phyloP scores from a whole-genome alignment of 805 yeast species.

The Candida tallmaniae region DNA sequence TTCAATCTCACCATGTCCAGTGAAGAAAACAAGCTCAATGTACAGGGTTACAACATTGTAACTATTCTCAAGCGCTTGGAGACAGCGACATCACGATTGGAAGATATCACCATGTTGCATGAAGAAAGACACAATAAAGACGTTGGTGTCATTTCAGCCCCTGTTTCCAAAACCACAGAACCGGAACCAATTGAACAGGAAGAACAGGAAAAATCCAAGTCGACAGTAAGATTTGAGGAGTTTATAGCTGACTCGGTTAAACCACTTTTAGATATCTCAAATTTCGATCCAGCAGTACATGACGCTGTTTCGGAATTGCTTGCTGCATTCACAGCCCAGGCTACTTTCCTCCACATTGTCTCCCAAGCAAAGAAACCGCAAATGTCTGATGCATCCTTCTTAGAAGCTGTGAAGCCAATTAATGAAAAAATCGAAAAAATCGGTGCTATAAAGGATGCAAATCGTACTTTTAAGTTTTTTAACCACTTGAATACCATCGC shows the following conservation, averaged over 20 bases:
- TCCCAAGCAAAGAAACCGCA: constrained; percentile 63
- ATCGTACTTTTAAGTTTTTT: constrained; percentile 60
- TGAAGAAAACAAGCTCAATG: constrained; percentile 45
- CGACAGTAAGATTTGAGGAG: constrained; percentile 49
- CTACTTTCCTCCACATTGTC: constrained; percentile 56
- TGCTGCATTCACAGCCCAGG: constrained; percentile 56
- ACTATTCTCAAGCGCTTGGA: constrained; percentile 73
- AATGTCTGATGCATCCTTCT: constrained; percentile 47
- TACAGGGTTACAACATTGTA: constrained; percentile 83
- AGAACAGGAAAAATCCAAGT: constrained; percentile 28
- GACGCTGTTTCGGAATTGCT: constrained; percentile 49
- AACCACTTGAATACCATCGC: constrained; percentile 78
- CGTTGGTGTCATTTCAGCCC: neutral
- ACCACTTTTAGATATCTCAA: constrained; percentile 57
- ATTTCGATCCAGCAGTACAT: constrained; percentile 53
- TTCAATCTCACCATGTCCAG: too few relatives aligned
- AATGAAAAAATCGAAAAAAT: constrained; percentile 56
- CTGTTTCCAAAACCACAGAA: neutral
- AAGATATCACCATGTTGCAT: constrained; percentile 79
- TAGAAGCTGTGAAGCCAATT: constrained; percentile 62
- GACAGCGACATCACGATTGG: constrained; percentile 90
- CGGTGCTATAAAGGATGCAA: constrained; percentile 64
- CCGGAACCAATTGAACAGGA: neutral
- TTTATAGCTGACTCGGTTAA: constrained; percentile 49
- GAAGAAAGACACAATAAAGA: constrained; percentile 42